phyloP scores from a whole-genome alignment of 2,329 filamentous ascomycete species.

The Colletotrichum brevisporum region DNA sequence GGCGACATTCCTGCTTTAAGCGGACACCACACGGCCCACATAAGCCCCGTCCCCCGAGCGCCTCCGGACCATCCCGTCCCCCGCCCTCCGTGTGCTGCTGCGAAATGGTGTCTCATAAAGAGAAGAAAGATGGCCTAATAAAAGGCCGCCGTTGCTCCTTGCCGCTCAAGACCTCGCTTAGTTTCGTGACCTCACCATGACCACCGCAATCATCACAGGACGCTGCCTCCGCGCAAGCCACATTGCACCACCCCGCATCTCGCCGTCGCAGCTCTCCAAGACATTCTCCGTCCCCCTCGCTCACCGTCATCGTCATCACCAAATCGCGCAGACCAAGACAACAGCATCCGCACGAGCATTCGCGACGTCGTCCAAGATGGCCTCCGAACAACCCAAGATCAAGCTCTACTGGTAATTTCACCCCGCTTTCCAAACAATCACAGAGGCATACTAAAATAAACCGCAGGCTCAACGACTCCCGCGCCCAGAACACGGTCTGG shows the following conservation, averaged over 20 bases:
- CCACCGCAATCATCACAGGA: neutral
- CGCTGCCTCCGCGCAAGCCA: neutral
- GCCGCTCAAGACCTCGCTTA: too few species aligned
- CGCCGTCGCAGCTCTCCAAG: conserved; percentile 9
- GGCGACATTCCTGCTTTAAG: neutral
- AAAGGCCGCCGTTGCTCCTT: too few species aligned
- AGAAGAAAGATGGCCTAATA: too few species aligned
- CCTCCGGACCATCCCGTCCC: too few species aligned
- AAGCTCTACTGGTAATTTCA: conserved; percentile 72
- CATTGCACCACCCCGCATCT: neutral
- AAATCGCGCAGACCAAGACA: neutral
- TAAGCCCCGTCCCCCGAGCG: conserved; percentile 9
- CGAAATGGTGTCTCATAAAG: too few species aligned
- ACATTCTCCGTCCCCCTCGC: neutral
- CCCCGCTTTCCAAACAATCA: too few species aligned
- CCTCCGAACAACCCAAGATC: conserved; percentile 62
- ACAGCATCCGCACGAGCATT: neutral
- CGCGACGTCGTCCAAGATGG: neutral
- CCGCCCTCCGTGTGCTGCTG: neutral
- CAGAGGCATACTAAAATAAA: neutral
- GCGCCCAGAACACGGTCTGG: conserved; percentile 87
- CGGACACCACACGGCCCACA: conserved; percentile 2
- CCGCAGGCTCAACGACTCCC: conserved; percentile 85
- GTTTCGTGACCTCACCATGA: neutral
- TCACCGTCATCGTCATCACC: neutral